Conservation (phyloP, 2,329 filamentous ascomycete genomes). For the Capronia coronata region DNA sequence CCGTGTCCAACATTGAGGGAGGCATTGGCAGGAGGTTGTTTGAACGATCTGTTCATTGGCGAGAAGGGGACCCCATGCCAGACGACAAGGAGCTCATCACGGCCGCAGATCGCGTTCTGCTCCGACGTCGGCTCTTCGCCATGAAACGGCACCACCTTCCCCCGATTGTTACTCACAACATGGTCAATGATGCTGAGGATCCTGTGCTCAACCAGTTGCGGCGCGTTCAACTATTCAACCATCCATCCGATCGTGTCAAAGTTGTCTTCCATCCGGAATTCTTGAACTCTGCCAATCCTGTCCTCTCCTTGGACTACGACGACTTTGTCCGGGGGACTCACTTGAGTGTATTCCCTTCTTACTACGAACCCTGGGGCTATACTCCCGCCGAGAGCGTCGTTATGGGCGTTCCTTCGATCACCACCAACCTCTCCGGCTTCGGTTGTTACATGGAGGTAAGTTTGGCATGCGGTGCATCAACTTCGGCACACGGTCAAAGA, state of each 20-base stretch:
- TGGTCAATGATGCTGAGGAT: conserved; percentile 89
- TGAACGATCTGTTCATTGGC: conserved; percentile 89
- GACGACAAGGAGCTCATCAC: conserved; percentile 96
- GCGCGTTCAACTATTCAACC: conserved; percentile 93
- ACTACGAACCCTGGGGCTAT: conserved; percentile 99
- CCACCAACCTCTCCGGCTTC: conserved; percentile 94
- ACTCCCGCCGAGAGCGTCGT: conserved; percentile 94
- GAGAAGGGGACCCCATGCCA: conserved; percentile 84
- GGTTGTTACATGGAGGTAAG: conserved; percentile 88
- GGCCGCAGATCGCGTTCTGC: conserved; percentile 81
- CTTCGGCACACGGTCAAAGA: background rate
- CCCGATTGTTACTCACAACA: conserved; percentile 97
- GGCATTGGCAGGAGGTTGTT: conserved; percentile 91
- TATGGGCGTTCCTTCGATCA: conserved; percentile 98
- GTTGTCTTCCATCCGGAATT: conserved; percentile 98
- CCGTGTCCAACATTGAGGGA: conserved; percentile 83
- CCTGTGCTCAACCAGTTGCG: conserved; percentile 94
- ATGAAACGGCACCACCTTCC: conserved; percentile 91
- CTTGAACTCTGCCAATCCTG: conserved; percentile 88
- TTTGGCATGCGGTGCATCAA: background rate
- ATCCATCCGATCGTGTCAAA: conserved; percentile 91
- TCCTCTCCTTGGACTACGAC: conserved; percentile 92
- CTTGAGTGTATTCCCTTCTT: conserved; percentile 89
- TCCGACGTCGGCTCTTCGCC: conserved; percentile 84
- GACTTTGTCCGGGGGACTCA: conserved; percentile 97